phyloP scores from a whole-genome alignment of 306 rosid species.

The Vicia villosa region DNA sequence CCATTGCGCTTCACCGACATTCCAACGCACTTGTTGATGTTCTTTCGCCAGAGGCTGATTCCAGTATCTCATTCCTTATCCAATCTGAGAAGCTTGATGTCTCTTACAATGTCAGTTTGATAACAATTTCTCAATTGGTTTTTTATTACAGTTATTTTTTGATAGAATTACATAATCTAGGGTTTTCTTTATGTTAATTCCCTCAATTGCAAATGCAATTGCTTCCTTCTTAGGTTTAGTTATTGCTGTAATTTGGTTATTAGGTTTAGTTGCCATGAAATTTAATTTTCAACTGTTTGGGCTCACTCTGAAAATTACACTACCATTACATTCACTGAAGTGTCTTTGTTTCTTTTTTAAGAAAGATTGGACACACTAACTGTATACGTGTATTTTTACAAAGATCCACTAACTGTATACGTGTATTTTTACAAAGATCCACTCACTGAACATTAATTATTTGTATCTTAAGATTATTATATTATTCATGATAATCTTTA shows the following conservation, averaged over 20 bases:
- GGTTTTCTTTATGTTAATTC: neutral
- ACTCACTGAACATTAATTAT: too few species aligned
- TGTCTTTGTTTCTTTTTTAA: neutral
- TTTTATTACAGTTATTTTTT: neutral
- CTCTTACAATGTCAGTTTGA: conserved; percentile 65
- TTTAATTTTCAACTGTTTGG: conserved; percentile 21
- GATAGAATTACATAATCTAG: neutral
- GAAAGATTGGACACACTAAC: conserved; percentile 38
- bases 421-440: too few species aligned
- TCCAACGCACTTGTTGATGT: conserved; percentile 97
- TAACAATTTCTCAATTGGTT: neutral
- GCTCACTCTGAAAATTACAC: conserved; percentile 52
- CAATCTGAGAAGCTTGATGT: conserved; percentile 99
- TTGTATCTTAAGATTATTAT: too few species aligned
- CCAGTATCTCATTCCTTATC: conserved; percentile 94
- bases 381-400: too few species aligned
- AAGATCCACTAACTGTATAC: neutral
- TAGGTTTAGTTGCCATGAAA: neutral
- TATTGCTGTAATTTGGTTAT: neutral
- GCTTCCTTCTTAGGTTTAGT: neutral
- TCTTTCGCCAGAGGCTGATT: conserved; percentile 96
- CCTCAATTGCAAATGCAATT: neutral
- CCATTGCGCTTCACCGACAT: conserved; percentile 95
- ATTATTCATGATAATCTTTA: too few species aligned
- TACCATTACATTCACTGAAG: conserved; percentile 24